Base-by-base conservation (phyloP, 1,284 basidiomycete species). In the Pterulicium gracile region DNA sequence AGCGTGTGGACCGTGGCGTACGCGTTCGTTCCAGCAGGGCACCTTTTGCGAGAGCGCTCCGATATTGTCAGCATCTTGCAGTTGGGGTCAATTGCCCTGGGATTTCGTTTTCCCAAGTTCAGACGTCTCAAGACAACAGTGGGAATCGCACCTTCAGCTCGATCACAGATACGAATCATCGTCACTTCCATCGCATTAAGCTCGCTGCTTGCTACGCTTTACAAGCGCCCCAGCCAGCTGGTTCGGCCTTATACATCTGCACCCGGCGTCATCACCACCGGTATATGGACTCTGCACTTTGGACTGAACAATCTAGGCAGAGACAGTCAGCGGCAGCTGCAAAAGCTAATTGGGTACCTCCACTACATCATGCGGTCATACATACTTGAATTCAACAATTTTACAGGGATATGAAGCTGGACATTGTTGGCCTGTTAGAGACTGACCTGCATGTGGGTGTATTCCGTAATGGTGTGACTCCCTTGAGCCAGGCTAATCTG, bases 211-310 rank as follows among this genome's bases (percentile, higher is more conserved):
- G 65, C 68, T 5, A 73, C 78, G 2, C 52, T 81, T 13, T 75
- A 77, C 48, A 70, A 68, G 24, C 66, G 69, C 54, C 79, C 81
- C 0, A 60, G 58, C 7, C 52, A 62, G 3, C 59, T 70, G 23
- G 68, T 75, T 0, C 61, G 56, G 36, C 88, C 90, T 1, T 79
- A 79, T 61, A 78, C 80, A 49, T 64, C 80, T 4, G 77, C 74
- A 3, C 72, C 83, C 7, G 70, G 86, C 17, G 70, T 90, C 17
- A 68, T 95, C 41, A 85, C 82, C n/a, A 83, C 86, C 7, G 93
- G 90, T 1, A 93, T 96, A 48, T 95, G 90, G 89, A 94, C 93
- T 0, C 72, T 94, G 21, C 91, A 95, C 61, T 95, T 95, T 60
- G 88, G 88, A 2, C 78, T 92, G 44, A 85, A 91, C 56, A 83